phyloP scores from a whole-genome alignment of 352 stramenopile species.

The Phytophthora foliorum region DNA sequence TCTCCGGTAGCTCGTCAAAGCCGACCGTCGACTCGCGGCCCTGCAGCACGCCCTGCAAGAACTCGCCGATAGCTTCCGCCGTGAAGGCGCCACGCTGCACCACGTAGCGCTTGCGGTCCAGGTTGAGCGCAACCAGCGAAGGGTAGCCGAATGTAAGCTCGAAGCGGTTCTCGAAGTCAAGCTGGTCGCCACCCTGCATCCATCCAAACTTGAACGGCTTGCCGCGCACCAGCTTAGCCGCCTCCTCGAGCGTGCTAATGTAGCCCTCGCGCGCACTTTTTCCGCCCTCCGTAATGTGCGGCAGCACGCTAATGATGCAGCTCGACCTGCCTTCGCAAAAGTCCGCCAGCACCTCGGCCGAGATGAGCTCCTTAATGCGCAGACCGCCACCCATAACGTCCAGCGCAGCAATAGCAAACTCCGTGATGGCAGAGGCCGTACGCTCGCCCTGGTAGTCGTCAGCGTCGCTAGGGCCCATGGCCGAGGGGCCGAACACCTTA shows the following conservation, averaged over 20 bases:
- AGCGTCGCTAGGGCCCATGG: slow-evolving; percentile 61
- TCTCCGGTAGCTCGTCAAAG: slow-evolving; percentile 66
- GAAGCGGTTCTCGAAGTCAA: slow-evolving; percentile 84
- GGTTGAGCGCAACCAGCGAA: slow-evolving; percentile 89
- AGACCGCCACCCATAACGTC: slow-evolving; percentile 78
- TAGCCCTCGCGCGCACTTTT: slow-evolving; percentile 88
- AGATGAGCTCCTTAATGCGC: slow-evolving; percentile 86
- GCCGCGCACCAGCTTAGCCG: slow-evolving; percentile 87
- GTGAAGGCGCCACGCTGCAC: slow-evolving; percentile 85
- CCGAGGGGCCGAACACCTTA: slow-evolving; percentile 92
- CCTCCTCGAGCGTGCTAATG: slow-evolving; percentile 81
- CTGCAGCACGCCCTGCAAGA: slow-evolving; percentile 78
- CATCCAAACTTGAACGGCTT: slow-evolving; percentile 94
- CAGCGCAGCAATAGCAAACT: slow-evolving; percentile 78
- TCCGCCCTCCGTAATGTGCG: slow-evolving; percentile 91
- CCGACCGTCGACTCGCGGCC: slow-evolving; percentile 71
- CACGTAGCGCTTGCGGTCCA: slow-evolving; percentile 87
- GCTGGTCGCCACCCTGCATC: slow-evolving; percentile 91
- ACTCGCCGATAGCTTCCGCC: slow-evolving; percentile 71
- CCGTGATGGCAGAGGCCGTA: slow-evolving; percentile 83
- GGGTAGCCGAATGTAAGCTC: slow-evolving; percentile 94
- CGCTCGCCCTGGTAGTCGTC: slow-evolving; percentile 91
- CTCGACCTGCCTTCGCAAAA: slow-evolving; percentile 91
- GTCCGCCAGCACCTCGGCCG: slow-evolving; percentile 69
- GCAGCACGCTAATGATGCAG: slow-evolving; percentile 91